Percentiles rank a stretch among this genome's conserved stretches.
Conservation (phyloP, 768 basidiomycete species). For the Multifurca ochricompacta region DNA sequence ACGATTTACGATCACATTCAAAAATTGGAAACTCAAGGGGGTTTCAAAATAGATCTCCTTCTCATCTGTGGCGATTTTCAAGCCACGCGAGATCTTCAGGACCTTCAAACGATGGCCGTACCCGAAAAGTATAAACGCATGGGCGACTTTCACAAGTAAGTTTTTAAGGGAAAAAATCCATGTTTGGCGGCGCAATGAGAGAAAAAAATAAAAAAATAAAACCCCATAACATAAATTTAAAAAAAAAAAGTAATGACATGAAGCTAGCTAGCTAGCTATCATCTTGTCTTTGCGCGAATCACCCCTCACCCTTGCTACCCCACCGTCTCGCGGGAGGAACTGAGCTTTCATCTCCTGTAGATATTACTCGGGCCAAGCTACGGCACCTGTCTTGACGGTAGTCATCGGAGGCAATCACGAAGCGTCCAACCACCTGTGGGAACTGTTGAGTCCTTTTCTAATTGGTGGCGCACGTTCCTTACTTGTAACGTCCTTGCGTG, state of each 20-base stretch:
- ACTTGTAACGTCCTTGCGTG: no score
- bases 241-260: no score
- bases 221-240: no score
- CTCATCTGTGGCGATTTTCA: slow-evolving; percentile 97
- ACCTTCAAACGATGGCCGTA: slow-evolving; percentile 86
- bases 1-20: slow-evolving; percentile 71
- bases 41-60: slow-evolving; percentile 72
- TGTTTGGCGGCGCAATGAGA: no score
- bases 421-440: slow-evolving; percentile 94
- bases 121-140: slow-evolving; percentile 82
- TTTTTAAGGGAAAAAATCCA: no score
- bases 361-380: slow-evolving; percentile 36
- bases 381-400: slow-evolving; percentile 74
- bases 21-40: slow-evolving; percentile 50
- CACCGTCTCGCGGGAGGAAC: background rate
- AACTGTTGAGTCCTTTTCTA: slow-evolving; percentile 63
- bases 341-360: slow-evolving; percentile 31
- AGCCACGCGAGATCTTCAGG: slow-evolving; percentile 77
- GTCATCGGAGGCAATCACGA: slow-evolving; percentile 99
- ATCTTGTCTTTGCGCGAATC: background rate
- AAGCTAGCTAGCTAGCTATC: slow-evolving; percentile 19
- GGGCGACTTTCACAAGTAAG: slow-evolving; percentile 75
- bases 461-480: background rate
- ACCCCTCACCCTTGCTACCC: no score
- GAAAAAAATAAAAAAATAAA: no score